Base-by-base conservation (phyloP, 805 yeast species). In the Lipomyces spencermartinsiae region DNA sequence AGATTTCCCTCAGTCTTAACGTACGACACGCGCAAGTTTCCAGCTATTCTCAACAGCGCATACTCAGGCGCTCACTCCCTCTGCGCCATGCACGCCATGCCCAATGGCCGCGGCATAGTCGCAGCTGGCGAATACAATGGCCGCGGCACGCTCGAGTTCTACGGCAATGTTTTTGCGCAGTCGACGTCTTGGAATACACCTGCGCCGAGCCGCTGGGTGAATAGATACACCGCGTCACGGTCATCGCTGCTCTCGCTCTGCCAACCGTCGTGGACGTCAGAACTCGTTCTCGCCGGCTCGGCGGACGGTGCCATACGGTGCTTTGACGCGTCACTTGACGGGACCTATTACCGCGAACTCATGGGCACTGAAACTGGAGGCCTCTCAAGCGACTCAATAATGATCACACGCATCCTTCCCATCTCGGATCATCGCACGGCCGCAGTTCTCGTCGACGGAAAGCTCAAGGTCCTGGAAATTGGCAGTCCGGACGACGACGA, bases 61-160 rank as follows among this genome's bases (percentile, higher is more conserved):
- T 70, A 70, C 37, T 70, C 73, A 6, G 73, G 73, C 33, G 73
- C 73, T 2, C 73, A 70, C 51, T 63, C 72, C n/a, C 51, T 70
- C 14, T 56, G 65, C 56, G 51, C 59, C 43, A 57, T 70, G 7
- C 49, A 56, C 19, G 25, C 66, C 7, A 31, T 66, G 1, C 65
- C 71, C 12, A 29, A 37, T 4, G 4, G 29, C 12, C 33, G 60
- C 19, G 68, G 64, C 1, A 53, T 70, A 14, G 53, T 70, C 10
- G 73, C 73, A 2, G 70, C 68, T 4, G 73, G 73, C 2, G 73
- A 69, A 39, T 70, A 70, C 56, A 69, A 69, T 43, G 73, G 73
- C 7, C 72, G 73, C 34, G 73, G 73, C 19, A 70, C 73, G n/a
- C 60, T 70, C 12, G 73, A 70, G 33, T 57, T 53, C 34, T 63